Evolutionary conservation across 2,329 filamentous ascomycete species (phyloP), one percentile per base, ranked within the genome.

Genomic region (Neopestalotiopsis clavispora): DNA sequence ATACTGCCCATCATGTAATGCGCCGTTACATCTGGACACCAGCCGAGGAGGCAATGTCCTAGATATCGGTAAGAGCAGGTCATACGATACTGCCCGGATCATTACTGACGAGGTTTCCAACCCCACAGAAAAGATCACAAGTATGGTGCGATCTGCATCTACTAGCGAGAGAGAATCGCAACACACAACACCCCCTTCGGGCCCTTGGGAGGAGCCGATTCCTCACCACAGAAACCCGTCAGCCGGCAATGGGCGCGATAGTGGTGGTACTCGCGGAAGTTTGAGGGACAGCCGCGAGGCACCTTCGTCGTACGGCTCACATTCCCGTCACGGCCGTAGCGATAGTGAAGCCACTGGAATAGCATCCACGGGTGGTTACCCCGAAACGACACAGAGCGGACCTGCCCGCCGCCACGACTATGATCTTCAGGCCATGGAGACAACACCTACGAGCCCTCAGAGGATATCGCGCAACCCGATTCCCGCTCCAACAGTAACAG

Each of bases 381-480:
- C 91, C 32, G 93, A 95, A 71, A 91, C 91, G 2, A 90, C 90
- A 17, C 90, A 93, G 74, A 91, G 89, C 75, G 88, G 87, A 6
- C 89, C 89, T 32, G 86, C 87, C 56, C 89, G 95, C 74, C 91
- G 92, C 67, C 94, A 98, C 77, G 95, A 98, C 78, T 98, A 97
- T 76, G 96, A 98, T 77, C 89, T 97, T 17, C 95, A 98, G 79
- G 94, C 95, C 3, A 97, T 98, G 94, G 95, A 98, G 80, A 94
- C 93, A 0, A 92, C 91, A 42, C 86, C 97, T 20, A 88, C 89
- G 72, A 94, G 90, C 80, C 92, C 94, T 5, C 90, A 92, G 49
- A 82, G 86, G 5, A 87, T 92, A 23, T 87, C 90, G 10, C 93
- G 92, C 75, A 97, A 97, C 74, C 94, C 94, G 0, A 98, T 98